Percentiles rank a stretch among this genome's conserved stretches.
These are phyloP conservation scores for Crataegus laevigata DNA, from an alignment of 306 rosid genomes.

Conservation along the genomic window DNA sequence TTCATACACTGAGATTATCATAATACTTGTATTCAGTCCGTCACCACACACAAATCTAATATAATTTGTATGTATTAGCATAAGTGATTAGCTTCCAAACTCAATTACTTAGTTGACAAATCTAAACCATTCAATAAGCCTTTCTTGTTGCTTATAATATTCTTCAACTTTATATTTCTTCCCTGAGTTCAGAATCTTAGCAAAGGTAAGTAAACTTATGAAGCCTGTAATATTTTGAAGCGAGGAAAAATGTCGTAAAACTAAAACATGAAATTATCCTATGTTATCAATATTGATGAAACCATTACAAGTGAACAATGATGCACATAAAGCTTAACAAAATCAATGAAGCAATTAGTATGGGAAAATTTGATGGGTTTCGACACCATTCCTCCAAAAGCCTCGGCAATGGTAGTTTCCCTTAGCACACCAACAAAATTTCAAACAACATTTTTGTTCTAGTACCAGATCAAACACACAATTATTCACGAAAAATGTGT, in stretches of 20 bases:
- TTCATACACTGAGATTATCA: no score
- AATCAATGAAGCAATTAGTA: no score
- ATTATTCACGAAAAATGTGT: not conserved
- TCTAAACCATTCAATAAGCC: conserved; percentile 67
- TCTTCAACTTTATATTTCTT: conserved; percentile 50
- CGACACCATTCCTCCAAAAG: no score
- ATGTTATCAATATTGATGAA: not conserved
- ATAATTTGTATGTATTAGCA: no score
- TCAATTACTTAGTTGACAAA: no score
- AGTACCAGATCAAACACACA: not conserved
- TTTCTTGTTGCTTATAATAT: conserved; percentile 68
- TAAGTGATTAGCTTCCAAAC: no score
- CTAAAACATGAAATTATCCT: not conserved
- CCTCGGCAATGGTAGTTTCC: no score
- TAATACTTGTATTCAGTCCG: not conserved
- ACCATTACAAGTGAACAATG: not conserved
- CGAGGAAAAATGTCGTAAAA: not conserved
- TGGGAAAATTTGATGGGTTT: no score
- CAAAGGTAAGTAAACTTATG: not conserved
- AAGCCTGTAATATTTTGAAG: not conserved
- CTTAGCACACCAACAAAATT: no score
- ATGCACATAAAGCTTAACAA: not conserved
- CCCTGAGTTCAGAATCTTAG: conserved; percentile 24
- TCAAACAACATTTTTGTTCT: no score
- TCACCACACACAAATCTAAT: no score